Base-by-base conservation (phyloP, 306 rosid species). In the Prunus armeniaca region DNA sequence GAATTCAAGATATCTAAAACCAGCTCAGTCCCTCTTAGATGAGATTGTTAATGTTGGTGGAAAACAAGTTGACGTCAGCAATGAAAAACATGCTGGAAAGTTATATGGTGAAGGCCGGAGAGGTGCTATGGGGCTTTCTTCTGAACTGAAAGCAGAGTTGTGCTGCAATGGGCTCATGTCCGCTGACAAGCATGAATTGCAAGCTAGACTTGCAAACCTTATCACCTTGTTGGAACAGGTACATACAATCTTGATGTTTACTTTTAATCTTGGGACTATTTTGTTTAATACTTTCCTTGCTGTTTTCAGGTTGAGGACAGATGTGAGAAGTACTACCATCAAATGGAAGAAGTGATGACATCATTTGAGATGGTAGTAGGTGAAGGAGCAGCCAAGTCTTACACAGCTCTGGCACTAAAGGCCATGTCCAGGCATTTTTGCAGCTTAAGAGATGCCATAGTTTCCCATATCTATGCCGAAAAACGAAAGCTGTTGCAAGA, bases 381-480 rank as follows among this genome's bases (percentile, higher is more conserved):
- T 30, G 24, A 69, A 34, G 96, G 96, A 10, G 84, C 96, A 68
- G 96, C 97, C 0, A 92, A 87, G 72, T 83, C 82, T 69, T 92
- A 92, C 76, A 90, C 96, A 78, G 92, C 89, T 51, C 69, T 92
- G 62, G 97, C 96, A 76, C 97, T 90, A 18, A 88, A 90, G 28
- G 97, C 97, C 76, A 92, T 92, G 96, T 88, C 96, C 24, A 85
- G 89, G 82, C 97, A 92, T 82, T 92, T 92, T 71, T 84, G 89
- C 77, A 87, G 87, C 87, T 84, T 92, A 43, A 92, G 88, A 70
- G 91, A 86, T 79, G 89, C 88, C 52, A 86, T 90, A 84, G 28
- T 86, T 66, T 77, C 85, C 19, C 91, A 86, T 25, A 90, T 92
- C 74, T 84, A 87, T 64, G 56, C 67, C 22, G 93, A 86, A 78